A percentile compares a stretch with the other conserved stretches of the same genome.
Conservation (phyloP, 2,329 filamentous ascomycete genomes). For the Cladosporium sp. region DNA sequence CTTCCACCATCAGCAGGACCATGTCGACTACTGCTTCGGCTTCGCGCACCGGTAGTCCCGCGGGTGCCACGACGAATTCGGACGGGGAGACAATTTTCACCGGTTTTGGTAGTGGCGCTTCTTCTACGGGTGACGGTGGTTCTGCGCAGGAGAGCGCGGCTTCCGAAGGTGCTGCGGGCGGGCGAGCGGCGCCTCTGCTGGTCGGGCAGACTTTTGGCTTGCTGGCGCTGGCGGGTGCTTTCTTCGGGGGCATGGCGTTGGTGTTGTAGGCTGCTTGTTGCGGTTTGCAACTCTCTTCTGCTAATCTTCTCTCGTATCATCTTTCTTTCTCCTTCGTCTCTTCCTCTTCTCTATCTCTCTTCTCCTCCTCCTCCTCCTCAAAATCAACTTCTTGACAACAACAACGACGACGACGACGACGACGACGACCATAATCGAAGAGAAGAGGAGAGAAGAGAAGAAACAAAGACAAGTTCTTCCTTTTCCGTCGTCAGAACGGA, state of each 20-base stretch:
- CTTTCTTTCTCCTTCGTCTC: too few species aligned
- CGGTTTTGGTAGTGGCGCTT: slow-evolving; percentile 38
- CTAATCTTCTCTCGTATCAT: too few species aligned
- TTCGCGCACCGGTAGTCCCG: slow-evolving; percentile 27
- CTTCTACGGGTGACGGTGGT: slow-evolving; percentile 5
- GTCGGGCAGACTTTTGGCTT: slow-evolving; percentile 54
- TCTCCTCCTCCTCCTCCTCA: too few species aligned
- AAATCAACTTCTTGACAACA: too few species aligned
- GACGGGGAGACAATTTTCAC: slow-evolving; percentile 38
- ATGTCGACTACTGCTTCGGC: slow-evolving; percentile 37
- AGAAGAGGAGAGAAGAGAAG: too few species aligned
- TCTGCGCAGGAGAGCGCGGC: slow-evolving; percentile 1
- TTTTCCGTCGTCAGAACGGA: too few species aligned
- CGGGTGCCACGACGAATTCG: slow-evolving; percentile 28
- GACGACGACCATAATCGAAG: too few species aligned
- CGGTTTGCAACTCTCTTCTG: too few species aligned
- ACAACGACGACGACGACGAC: too few species aligned
- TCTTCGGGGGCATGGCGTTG: slow-evolving; percentile 55
- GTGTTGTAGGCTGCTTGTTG: slow-evolving; percentile 23
- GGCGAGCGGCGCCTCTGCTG: slow-evolving; percentile 41
- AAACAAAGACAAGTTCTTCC: too few species aligned
- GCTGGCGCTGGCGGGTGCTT: slow-evolving; percentile 48
- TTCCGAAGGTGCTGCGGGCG: slow-evolving; percentile 18
- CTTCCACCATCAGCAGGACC: slow-evolving; percentile 45
- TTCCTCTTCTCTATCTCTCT: too few species aligned